A percentile compares a stretch with the other conserved stretches of the same genome.
These are phyloP conservation scores for Dryas alaskensis DNA, from an alignment of 306 rosid genomes.

Conservation along the genomic window DNA sequence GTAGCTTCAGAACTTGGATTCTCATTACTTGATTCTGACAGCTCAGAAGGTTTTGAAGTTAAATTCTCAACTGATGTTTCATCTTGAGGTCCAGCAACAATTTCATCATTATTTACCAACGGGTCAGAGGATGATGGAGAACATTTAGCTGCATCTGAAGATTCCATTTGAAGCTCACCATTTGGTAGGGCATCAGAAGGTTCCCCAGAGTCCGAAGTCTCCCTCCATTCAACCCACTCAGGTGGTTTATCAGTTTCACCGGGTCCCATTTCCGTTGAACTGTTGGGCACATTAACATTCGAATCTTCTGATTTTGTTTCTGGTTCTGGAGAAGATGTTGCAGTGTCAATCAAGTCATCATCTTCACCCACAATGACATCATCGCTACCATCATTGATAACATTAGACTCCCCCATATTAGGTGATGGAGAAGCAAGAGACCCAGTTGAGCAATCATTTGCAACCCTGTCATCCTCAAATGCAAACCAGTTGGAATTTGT, in stretches of 20 bases:
- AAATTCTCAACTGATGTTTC: constrained; percentile 27
- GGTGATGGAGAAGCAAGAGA: constrained; percentile 73
- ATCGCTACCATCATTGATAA: constrained; percentile 37
- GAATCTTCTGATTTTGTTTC: constrained; percentile 42
- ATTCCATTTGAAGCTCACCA: constrained; percentile 50
- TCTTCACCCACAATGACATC: constrained; percentile 61
- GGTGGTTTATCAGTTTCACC: constrained; percentile 76
- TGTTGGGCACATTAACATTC: neutral
- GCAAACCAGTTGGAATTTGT: constrained; percentile 99
- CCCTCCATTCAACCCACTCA: constrained; percentile 99
- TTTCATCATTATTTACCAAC: constrained; percentile 33
- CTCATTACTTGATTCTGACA: constrained; percentile 36
- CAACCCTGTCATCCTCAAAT: constrained; percentile 68
- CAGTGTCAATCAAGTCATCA: constrained; percentile 81
- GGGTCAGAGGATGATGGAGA: constrained; percentile 44
- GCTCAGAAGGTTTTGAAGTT: constrained; percentile 29
- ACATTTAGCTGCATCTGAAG: constrained; percentile 43
- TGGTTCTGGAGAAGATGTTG: constrained; percentile 65
- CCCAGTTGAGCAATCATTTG: constrained; percentile 68
- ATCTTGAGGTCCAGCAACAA: constrained; percentile 33
- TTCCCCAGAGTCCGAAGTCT: constrained; percentile 68
- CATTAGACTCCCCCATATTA: constrained; percentile 48
- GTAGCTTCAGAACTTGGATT: constrained; percentile 26
- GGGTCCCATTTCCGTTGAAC: constrained; percentile 29
- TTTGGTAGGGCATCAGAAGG: constrained; percentile 62